phyloP scores from a whole-genome alignment of 805 yeast species.

The Pichia sporocuriosa region DNA sequence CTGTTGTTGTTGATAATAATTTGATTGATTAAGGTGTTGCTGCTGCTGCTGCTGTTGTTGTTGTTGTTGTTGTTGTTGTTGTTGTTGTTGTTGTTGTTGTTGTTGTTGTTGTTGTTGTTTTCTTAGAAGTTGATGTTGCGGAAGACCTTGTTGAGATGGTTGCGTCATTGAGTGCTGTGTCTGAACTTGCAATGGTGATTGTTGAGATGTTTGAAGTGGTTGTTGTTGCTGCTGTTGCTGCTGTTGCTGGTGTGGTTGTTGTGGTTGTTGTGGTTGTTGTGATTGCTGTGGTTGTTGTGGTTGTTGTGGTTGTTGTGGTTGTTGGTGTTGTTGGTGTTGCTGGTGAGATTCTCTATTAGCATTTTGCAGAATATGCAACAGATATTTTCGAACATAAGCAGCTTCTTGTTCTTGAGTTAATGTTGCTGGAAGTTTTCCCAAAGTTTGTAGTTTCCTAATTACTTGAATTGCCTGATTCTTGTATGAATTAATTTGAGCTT shows the following conservation, averaged over 20 bases:
- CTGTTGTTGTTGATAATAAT: conserved; percentile 19
- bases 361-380: conserved; percentile 26
- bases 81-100: background rate
- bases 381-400: conserved; percentile 29
- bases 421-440: conserved; percentile 28
- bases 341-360: conserved; percentile 12
- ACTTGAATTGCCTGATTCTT: conserved; percentile 31
- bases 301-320: background rate
- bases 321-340: conserved; percentile 17
- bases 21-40: conserved; percentile 1
- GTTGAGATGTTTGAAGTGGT: conserved; percentile 18
- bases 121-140: background rate
- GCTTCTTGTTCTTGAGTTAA: conserved; percentile 31
- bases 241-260: conserved; percentile 10
- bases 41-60: background rate
- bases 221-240: background rate
- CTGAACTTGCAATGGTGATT: conserved; percentile 10
- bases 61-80: background rate
- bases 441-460: conserved; percentile 29
- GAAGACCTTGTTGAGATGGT: background rate
- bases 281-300: conserved; percentile 9
- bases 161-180: conserved; percentile 16
- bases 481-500: conserved; percentile 21
- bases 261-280: conserved; percentile 13
- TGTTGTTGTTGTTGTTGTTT: background rate